phyloP scores from a whole-genome alignment of 352 stramenopile genomes.

The Globisporangium paroecandrum region DNA sequence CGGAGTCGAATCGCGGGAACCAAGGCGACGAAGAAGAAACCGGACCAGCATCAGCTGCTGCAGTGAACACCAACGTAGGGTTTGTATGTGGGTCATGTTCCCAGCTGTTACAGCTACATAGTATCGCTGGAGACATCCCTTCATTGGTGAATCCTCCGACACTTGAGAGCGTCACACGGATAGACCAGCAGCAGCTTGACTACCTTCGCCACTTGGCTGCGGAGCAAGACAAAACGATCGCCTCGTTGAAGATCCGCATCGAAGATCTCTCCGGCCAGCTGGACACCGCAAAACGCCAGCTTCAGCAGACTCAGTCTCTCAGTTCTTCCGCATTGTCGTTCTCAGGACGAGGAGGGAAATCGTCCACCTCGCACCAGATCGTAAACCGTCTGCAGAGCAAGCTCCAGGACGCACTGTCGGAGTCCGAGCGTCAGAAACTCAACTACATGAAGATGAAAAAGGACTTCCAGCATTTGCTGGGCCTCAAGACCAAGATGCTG shows the following conservation, averaged over 20 bases:
- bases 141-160: constrained; percentile 20
- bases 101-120: neutral
- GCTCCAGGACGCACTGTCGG: constrained; percentile 34
- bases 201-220: constrained; percentile 44
- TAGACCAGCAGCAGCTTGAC: constrained; percentile 44
- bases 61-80: neutral
- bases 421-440: constrained; percentile 36
- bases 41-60: neutral
- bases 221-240: constrained; percentile 52
- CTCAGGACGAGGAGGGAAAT: neutral
- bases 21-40: constrained; percentile 3
- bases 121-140: neutral
- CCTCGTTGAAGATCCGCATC: constrained; percentile 37
- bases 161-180: constrained; percentile 25
- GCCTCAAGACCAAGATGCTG: constrained; percentile 42
- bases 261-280: constrained; percentile 35
- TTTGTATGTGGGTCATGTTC: constrained; percentile 1
- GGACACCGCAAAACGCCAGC: constrained; percentile 6
- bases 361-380: constrained; percentile 19
- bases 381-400: constrained; percentile 33
- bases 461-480: constrained; percentile 42
- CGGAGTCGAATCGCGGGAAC: neutral
- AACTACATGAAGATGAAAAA: constrained; percentile 49
- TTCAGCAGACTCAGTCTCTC: neutral
- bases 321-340: neutral